phyloP scores from a whole-genome alignment of 2,329 filamentous ascomycete genomes.

The Talaromyces sp. region DNA sequence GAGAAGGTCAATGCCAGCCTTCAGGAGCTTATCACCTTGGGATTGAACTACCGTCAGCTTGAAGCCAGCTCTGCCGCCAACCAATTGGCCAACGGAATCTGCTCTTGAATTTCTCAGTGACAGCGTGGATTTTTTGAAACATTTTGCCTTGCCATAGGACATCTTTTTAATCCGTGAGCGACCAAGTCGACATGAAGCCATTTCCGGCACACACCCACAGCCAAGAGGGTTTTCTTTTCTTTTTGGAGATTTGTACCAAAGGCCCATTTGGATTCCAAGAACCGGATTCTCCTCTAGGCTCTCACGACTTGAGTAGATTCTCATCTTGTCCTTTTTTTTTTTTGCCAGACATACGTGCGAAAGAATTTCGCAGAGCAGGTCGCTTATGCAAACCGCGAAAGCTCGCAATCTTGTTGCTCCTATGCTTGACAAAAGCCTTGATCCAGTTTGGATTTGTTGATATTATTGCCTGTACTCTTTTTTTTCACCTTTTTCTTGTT shows the following conservation, averaged over 20 bases:
- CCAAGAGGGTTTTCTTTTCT: background rate
- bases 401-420: background rate
- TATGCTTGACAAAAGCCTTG: background rate
- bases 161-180: background rate
- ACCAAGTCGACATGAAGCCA: background rate
- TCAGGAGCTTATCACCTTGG: slow-evolving; percentile 39
- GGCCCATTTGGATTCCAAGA: background rate
- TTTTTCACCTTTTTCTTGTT: background rate
- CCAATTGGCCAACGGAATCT: slow-evolving; percentile 28
- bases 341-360: background rate
- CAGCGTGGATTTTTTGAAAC: background rate
- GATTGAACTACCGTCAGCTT: slow-evolving; percentile 38
- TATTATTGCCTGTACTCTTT: background rate
- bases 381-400: background rate
- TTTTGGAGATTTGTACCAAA: background rate
- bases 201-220: background rate
- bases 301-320: background rate
- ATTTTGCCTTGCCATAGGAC: background rate
- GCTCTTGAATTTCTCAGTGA: slow-evolving; percentile 22
- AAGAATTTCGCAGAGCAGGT: background rate
- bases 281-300: background rate
- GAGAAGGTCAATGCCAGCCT: slow-evolving; percentile 41
- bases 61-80: slow-evolving; percentile 36
- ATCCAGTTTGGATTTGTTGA: background rate
- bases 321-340: background rate